Conservation (phyloP, 352 stramenopile genomes). For the Chrysophaeum taylorii region DNA sequence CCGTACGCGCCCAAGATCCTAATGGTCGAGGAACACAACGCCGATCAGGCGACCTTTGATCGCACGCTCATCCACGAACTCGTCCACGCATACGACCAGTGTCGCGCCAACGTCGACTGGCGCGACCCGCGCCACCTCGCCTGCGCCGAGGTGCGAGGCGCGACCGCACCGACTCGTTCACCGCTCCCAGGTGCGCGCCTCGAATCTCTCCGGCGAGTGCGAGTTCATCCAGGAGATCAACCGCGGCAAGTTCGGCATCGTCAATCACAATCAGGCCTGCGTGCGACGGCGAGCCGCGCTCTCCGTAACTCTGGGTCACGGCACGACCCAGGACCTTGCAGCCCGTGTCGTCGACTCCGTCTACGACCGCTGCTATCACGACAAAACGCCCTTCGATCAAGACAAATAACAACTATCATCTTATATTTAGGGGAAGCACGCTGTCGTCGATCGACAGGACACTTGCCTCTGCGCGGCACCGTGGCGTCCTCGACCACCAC, state of each 20-base stretch:
- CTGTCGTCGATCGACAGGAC: no score
- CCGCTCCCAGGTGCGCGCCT: not conserved
- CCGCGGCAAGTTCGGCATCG: conserved; percentile 73
- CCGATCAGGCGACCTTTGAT: conserved; percentile 41
- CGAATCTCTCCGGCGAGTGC: conserved; percentile 22
- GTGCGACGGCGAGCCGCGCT: conserved; percentile 70
- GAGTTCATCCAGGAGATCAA: conserved; percentile 70
- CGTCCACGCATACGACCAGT: conserved; percentile 83
- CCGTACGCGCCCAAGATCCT: not conserved
- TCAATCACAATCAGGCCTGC: conserved; percentile 75
- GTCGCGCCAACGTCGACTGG: conserved; percentile 78
- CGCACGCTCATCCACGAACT: conserved; percentile 78
- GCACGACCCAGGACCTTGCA: conserved; percentile 50
- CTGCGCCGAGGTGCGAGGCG: conserved; percentile 79
- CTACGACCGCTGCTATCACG: conserved; percentile 31
- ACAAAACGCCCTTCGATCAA: conserved; percentile 35
- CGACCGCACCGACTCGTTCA: conserved; percentile 18
- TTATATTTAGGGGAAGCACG: no score
- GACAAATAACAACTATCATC: no score
- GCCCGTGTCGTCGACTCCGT: conserved; percentile 32
- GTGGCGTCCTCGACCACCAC: no score
- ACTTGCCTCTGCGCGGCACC: no score
- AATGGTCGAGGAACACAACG: not conserved
- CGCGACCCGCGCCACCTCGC: conserved; percentile 77
- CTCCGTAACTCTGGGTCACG: conserved; percentile 53